phyloP scores from a whole-genome alignment of 257 asterid genomes.

The Forsythia viridissima region DNA sequence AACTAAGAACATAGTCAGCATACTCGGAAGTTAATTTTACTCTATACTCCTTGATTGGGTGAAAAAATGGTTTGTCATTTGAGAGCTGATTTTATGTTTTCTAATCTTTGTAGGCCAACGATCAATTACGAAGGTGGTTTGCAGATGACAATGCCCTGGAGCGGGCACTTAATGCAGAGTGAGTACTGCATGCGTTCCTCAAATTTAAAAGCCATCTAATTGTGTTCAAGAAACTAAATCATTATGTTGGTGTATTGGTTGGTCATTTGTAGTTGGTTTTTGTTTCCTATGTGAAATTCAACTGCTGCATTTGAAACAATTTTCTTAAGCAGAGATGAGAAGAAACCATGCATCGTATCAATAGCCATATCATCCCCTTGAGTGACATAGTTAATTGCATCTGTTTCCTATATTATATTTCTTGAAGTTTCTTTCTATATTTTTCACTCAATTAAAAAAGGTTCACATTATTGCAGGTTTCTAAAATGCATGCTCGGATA shows the following conservation, averaged over 20 bases:
- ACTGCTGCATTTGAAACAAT: slow-evolving; percentile 58
- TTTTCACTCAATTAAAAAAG: not conserved
- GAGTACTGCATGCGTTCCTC: slow-evolving; percentile 25
- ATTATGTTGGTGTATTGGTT: not conserved
- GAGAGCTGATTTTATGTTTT: no score
- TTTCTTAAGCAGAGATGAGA: slow-evolving; percentile 72
- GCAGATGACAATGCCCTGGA: slow-evolving; percentile 85
- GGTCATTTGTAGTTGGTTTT: slow-evolving; percentile 61
- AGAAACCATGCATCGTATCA: slow-evolving; percentile 52
- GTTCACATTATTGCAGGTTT: slow-evolving; percentile 43
- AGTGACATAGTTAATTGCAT: slow-evolving; percentile 33
- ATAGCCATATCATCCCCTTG: slow-evolving; percentile 58
- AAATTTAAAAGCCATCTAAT: not conserved
- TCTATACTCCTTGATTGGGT: not conserved
- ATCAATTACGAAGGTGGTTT: slow-evolving; percentile 71
- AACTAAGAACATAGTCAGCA: not conserved
- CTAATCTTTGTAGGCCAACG: slow-evolving; percentile 59
- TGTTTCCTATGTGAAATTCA: slow-evolving; percentile 59
- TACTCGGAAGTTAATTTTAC: not conserved
- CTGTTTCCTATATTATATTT: not conserved
- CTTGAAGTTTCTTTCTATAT: not conserved
- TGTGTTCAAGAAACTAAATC: slow-evolving; percentile 12
- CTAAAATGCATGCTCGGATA: slow-evolving; percentile 69
- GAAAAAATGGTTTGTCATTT: not conserved
- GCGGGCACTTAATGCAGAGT: slow-evolving; percentile 89